Evolutionary conservation across 2,329 filamentous ascomycete genomes (phyloP).

Genomic region (Monosporascus sp.): DNA sequence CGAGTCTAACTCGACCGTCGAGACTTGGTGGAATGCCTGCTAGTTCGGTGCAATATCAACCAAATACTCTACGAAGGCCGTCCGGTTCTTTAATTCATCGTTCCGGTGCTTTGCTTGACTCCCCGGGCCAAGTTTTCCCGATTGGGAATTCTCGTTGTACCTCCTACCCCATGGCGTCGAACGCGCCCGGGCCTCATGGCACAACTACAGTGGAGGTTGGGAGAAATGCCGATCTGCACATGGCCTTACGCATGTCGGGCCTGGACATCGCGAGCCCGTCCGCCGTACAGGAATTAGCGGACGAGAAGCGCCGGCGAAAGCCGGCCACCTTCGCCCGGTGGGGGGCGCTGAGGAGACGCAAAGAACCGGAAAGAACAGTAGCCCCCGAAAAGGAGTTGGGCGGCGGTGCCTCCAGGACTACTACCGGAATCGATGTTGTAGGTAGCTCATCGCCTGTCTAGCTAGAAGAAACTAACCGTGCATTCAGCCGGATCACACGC

Average conservation of each 20-base stretch:
- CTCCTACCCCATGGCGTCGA: neutral
- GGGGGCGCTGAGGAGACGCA: neutral
- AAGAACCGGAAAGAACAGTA: neutral
- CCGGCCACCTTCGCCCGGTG: neutral
- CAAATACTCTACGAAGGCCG: too few relatives aligned
- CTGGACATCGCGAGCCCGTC: neutral
- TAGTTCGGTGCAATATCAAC: too few relatives aligned
- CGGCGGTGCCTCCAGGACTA: neutral
- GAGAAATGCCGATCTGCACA: slow-evolving; percentile 13
- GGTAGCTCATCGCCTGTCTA: neutral
- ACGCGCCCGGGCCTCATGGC: neutral
- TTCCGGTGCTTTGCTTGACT: too few relatives aligned
- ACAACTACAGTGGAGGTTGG: slow-evolving; percentile 8
- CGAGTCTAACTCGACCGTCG: too few relatives aligned
- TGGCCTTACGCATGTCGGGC: slow-evolving; percentile 14
- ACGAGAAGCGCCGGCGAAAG: neutral
- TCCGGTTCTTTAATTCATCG: too few relatives aligned
- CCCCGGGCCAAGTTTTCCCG: too few relatives aligned
- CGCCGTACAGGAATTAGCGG: neutral
- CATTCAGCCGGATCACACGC: slow-evolving; percentile 29
- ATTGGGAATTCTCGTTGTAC: neutral
- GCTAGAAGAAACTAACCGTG: slow-evolving; percentile 1
- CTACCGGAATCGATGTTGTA: neutral
- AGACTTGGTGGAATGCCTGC: neutral
- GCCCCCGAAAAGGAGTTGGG: neutral